phyloP scores from a whole-genome alignment of 1,284 basidiomycete species.

The Caloboletus firmus region DNA sequence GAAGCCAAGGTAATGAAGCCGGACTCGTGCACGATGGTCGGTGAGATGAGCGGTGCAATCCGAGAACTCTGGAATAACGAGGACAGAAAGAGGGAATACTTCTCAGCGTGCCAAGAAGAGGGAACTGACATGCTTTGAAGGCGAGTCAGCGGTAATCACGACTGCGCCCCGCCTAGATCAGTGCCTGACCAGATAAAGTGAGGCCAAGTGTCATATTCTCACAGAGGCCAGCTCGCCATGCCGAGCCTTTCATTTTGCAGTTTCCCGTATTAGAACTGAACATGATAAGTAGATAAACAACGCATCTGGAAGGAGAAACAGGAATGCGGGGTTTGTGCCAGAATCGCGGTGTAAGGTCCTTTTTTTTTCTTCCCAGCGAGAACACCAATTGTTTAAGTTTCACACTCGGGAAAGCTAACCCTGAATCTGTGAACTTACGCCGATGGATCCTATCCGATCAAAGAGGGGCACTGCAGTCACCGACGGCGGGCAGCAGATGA shows the following conservation, averaged over 20 bases:
- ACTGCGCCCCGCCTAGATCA: constrained; percentile 27
- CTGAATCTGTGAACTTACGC: constrained; percentile 18
- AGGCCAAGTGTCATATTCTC: constrained; percentile 23
- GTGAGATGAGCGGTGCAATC: constrained; percentile 26
- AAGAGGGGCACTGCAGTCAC: constrained; percentile 15
- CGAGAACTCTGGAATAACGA: constrained; percentile 21
- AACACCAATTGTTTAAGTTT: constrained; percentile 3
- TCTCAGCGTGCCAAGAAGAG: constrained; percentile 13
- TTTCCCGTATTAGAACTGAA: constrained; percentile 13
- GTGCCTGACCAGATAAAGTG: constrained; percentile 34
- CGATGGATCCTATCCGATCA: constrained; percentile 10
- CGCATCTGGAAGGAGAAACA: constrained; percentile 6
- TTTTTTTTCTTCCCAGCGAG: constrained; percentile 4
- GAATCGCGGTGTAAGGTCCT: not conserved
- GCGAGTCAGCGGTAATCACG: constrained; percentile 30
- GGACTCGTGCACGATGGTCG: constrained; percentile 27
- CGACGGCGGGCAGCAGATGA: constrained; percentile 29
- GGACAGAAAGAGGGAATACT: constrained; percentile 5
- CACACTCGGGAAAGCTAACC: constrained; percentile 16
- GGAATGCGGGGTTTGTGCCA: constrained; percentile 7
- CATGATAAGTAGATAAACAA: constrained; percentile 25
- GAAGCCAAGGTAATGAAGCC: constrained; percentile 8
- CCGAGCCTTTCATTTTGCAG: constrained; percentile 29
- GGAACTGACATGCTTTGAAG: constrained; percentile 25
- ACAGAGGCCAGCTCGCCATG: constrained; percentile 14